phyloP scores from a whole-genome alignment of 768 basidiomycete genomes.

The Mycena olivaceomarginata region DNA sequence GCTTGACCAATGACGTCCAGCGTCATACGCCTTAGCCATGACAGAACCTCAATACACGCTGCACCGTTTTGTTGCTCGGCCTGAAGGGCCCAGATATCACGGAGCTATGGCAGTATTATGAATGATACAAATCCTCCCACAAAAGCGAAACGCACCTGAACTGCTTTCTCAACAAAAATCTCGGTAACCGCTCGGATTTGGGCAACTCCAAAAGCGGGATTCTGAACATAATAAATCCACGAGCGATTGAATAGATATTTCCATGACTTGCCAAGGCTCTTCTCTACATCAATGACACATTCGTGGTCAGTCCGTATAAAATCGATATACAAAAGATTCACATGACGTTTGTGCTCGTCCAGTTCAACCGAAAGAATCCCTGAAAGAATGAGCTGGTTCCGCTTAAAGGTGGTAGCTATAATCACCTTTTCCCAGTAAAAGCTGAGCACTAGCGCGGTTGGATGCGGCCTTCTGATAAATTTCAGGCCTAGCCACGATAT shows the following conservation, averaged over 20 bases:
- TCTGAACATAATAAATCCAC: conserved; percentile 49
- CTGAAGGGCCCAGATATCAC: conserved; percentile 55
- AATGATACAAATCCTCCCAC: background rate
- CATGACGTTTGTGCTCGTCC: conserved; percentile 26
- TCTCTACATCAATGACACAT: background rate
- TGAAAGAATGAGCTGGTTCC: background rate
- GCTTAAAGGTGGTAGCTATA: background rate
- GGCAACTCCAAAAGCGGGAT: conserved; percentile 65
- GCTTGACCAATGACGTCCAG: conserved; percentile 66
- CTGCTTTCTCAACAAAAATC: conserved; percentile 60
- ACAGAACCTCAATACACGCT: conserved; percentile 54
- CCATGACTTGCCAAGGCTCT: conserved; percentile 9
- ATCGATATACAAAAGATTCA: background rate
- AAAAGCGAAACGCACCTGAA: conserved; percentile 47
- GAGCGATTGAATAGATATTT: background rate
- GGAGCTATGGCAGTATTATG: conserved; percentile 47
- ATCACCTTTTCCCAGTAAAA: conserved; percentile 14
- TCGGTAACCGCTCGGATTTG: conserved; percentile 63
- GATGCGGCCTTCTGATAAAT: conserved; percentile 8
- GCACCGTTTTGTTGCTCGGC: conserved; percentile 42
- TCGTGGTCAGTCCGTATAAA: background rate
- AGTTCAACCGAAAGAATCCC: conserved; percentile 7
- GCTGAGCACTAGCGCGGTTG: background rate
- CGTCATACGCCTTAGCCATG: conserved; percentile 58
- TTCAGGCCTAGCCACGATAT: conserved; percentile 53